Conservation (phyloP, 139 green algal genomes). For the Chlorella vulgaris region DNA sequence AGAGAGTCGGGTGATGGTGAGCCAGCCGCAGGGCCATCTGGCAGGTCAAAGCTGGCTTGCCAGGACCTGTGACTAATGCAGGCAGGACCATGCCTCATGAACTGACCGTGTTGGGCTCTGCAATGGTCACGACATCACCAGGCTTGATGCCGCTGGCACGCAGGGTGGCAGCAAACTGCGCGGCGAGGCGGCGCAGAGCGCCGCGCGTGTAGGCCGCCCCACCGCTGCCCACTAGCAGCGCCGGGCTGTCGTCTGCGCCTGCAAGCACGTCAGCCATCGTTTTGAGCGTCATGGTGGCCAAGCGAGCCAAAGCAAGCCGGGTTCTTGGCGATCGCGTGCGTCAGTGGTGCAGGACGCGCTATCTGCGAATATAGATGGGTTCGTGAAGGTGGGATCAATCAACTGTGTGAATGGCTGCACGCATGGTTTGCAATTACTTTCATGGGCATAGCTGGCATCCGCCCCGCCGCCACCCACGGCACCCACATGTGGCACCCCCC, state of each 20-base stretch:
- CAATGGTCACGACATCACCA: conserved; percentile 65
- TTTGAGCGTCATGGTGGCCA: not conserved
- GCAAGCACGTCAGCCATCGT: not conserved
- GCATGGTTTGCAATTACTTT: too few relatives aligned
- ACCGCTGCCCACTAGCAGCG: conserved; percentile 37
- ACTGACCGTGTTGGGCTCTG: conserved; percentile 69
- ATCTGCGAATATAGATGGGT: too few relatives aligned
- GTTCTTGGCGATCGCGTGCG: too few relatives aligned
- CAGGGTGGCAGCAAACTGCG: conserved; percentile 40
- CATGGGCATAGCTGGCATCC: too few relatives aligned
- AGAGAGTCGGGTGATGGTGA: not conserved
- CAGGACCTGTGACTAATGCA: not conserved
- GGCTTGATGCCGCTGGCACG: conserved; percentile 52
- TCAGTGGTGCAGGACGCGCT: too few relatives aligned
- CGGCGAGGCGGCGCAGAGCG: conserved; percentile 29
- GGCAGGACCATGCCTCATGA: not conserved
- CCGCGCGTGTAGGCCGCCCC: conserved; percentile 34
- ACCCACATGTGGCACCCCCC: too few relatives aligned
- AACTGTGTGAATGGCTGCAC: too few relatives aligned
- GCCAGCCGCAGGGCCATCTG: not conserved
- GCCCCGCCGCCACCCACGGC: too few relatives aligned
- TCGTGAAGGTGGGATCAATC: too few relatives aligned
- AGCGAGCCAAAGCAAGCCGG: not conserved
- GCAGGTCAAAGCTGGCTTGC: not conserved
- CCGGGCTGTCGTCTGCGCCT: conserved; percentile 5